These are phyloP conservation scores for Botrytis deweyae DNA, from an alignment of 2,329 filamentous ascomycete species.

Conservation along the genomic window DNA sequence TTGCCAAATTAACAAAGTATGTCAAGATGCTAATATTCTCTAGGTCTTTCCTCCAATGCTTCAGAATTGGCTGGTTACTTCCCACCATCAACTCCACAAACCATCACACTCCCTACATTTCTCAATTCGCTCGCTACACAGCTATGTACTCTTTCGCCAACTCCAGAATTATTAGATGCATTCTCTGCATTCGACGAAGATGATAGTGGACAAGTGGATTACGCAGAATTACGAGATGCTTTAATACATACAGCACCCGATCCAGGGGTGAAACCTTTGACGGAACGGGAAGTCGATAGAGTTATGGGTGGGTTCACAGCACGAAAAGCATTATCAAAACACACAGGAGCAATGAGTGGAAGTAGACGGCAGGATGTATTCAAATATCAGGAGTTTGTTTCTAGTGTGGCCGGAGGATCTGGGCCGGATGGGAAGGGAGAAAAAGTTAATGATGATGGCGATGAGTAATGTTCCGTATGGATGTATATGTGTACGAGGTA, in stretches of 20 bases:
- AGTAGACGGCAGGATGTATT: conserved; percentile 80
- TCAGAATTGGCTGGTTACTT: conserved; percentile 80
- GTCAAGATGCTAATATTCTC: neutral
- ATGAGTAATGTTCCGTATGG: conserved; percentile 21
- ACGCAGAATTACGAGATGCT: conserved; percentile 78
- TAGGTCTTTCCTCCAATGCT: conserved; percentile 71
- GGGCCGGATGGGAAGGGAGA: conserved; percentile 32
- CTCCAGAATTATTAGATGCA: conserved; percentile 79
- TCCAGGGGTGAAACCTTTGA: conserved; percentile 61
- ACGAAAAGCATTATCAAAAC: conserved; percentile 75
- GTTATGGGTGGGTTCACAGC: conserved; percentile 86
- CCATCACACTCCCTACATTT: conserved; percentile 81
- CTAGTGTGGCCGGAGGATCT: conserved; percentile 36
- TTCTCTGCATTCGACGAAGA: conserved; percentile 96
- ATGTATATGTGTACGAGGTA: conserved; percentile 14
- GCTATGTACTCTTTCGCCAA: conserved; percentile 71
- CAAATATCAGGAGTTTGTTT: conserved; percentile 87
- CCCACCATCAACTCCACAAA: conserved; percentile 66
- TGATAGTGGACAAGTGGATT: conserved; percentile 88
- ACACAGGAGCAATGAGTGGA: conserved; percentile 44
- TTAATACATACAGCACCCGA: conserved; percentile 80
- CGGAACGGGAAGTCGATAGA: conserved; percentile 75
- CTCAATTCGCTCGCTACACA: conserved; percentile 77
- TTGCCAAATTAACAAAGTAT: neutral
- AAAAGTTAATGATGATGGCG: conserved; percentile 23